These are phyloP conservation scores for Penicillium bialowiezense DNA, from an alignment of 495 filamentous ascomycete species.

Conservation along the genomic window DNA sequence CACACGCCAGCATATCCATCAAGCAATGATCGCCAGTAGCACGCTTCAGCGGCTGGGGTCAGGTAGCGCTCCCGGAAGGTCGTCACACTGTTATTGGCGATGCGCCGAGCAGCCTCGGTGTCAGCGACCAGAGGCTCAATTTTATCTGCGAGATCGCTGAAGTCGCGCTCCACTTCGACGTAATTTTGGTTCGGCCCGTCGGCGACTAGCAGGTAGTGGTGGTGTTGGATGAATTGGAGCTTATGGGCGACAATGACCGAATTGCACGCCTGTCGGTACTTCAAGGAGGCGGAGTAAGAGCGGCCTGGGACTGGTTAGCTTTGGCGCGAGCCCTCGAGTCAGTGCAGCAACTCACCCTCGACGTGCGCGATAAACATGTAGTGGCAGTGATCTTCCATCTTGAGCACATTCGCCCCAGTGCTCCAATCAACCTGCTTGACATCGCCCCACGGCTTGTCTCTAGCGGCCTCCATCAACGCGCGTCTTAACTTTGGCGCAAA, in stretches of 20 bases:
- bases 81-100: slow-evolving; percentile 53
- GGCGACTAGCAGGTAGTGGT: slow-evolving; percentile 39
- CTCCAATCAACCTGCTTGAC: slow-evolving; percentile 51
- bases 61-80: slow-evolving; percentile 58
- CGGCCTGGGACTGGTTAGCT: slow-evolving; percentile 27
- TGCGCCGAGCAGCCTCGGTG: slow-evolving; percentile 42
- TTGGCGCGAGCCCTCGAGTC: background rate
- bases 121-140: slow-evolving; percentile 47
- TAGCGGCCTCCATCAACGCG: slow-evolving; percentile 46
- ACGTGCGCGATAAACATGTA: slow-evolving; percentile 60
- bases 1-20: slow-evolving; percentile 45
- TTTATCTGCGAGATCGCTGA: slow-evolving; percentile 52
- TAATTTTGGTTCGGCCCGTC: slow-evolving; percentile 59
- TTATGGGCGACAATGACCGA: slow-evolving; percentile 54
- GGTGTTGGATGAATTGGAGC: slow-evolving; percentile 46
- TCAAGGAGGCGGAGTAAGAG: slow-evolving; percentile 54
- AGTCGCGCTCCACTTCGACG: slow-evolving; percentile 57
- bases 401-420: slow-evolving; percentile 36
- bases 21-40: slow-evolving; percentile 56
- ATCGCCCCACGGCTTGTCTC: slow-evolving; percentile 54
- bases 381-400: slow-evolving; percentile 54
- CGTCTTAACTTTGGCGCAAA: slow-evolving; percentile 46
- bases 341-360: slow-evolving; percentile 39
- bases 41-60: slow-evolving; percentile 56
- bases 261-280: slow-evolving; percentile 60